phyloP scores from a whole-genome alignment of 225 moss, liverwort and hornwort genomes.

The Polytrichum formosum region DNA sequence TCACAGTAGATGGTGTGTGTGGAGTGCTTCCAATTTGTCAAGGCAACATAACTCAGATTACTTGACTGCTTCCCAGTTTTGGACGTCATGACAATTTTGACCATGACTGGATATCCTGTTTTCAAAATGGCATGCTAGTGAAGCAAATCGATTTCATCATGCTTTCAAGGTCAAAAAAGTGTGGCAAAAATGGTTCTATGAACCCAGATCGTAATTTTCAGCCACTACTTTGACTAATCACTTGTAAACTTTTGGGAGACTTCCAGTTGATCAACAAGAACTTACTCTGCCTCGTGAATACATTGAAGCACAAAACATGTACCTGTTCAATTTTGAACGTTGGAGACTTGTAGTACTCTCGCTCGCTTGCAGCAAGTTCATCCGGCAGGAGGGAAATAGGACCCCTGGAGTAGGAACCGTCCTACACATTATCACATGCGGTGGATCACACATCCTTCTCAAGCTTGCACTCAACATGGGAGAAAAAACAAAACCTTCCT shows the following conservation, averaged over 20 bases:
- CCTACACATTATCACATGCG: constrained; percentile 42
- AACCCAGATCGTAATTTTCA: neutral
- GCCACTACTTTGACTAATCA: neutral
- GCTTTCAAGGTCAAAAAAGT: neutral
- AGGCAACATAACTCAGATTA: neutral
- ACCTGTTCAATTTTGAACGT: constrained; percentile 94
- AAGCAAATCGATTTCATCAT: neutral
- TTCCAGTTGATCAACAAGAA: neutral
- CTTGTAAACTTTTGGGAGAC: neutral
- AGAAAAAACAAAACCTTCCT: constrained; percentile 1
- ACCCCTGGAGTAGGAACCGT: constrained; percentile 93
- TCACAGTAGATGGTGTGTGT: neutral
- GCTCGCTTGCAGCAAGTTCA: constrained; percentile 43
- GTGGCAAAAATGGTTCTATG: too few relatives aligned
- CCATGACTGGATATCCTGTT: neutral
- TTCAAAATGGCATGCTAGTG: neutral
- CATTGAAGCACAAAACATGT: constrained; percentile 1
- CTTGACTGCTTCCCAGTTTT: neutral
- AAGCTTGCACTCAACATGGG: neutral
- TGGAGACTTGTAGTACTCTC: constrained; percentile 50
- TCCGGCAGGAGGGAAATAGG: constrained; percentile 62
- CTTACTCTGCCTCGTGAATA: neutral
- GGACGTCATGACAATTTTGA: neutral
- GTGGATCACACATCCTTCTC: constrained; percentile 3
- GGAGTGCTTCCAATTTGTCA: neutral